These are phyloP conservation scores for Apiotrichum siamense DNA, from an alignment of 1,284 basidiomycete species.

Conservation along the genomic window DNA sequence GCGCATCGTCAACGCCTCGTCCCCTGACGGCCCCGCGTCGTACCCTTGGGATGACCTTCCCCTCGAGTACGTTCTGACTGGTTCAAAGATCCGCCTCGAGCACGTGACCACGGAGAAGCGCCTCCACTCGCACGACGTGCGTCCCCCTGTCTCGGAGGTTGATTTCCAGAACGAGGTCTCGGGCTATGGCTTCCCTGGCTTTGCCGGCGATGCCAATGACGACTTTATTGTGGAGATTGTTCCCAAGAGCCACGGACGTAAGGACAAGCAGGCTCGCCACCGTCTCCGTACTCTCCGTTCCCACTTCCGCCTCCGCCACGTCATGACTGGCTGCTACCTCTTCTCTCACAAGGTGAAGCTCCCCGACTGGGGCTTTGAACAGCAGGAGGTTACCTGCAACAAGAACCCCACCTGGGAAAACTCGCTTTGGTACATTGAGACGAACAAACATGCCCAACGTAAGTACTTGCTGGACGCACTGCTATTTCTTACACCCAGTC, in stretches of 20 bases:
- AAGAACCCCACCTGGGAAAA: slow-evolving; percentile 88
- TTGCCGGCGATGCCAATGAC: slow-evolving; percentile 73
- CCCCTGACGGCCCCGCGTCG: slow-evolving; percentile 48
- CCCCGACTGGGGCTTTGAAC: slow-evolving; percentile 95
- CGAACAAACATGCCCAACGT: slow-evolving; percentile 62
- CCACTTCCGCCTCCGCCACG: slow-evolving; percentile 77
- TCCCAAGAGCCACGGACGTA: slow-evolving; percentile 45
- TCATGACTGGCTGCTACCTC: slow-evolving; percentile 85
- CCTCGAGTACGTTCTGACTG: slow-evolving; percentile 61
- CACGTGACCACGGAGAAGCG: slow-evolving; percentile 78
- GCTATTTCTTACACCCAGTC: slow-evolving; percentile 32
- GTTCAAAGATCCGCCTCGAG: slow-evolving; percentile 71
- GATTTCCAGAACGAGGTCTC: slow-evolving; percentile 99
- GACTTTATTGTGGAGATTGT: slow-evolving; percentile 92
- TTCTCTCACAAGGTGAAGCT: slow-evolving; percentile 98
- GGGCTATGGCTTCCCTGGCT: slow-evolving; percentile 70
- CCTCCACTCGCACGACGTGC: slow-evolving; percentile 88
- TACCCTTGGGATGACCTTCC: slow-evolving; percentile 58
- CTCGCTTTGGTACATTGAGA: slow-evolving; percentile 93
- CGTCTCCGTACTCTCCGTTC: slow-evolving; percentile 75
- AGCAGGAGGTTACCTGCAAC: slow-evolving; percentile 96
- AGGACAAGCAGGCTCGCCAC: slow-evolving; percentile 63
- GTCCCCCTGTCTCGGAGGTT: slow-evolving; percentile 93
- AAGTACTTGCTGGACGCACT: slow-evolving; percentile 32
- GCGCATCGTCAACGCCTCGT: slow-evolving; percentile 68